A percentile compares a stretch with the other conserved stretches of the same genome.
phyloP scores from a whole-genome alignment of 371 early-diverging fungal species.

The Syncephalastrum contaminatum region DNA sequence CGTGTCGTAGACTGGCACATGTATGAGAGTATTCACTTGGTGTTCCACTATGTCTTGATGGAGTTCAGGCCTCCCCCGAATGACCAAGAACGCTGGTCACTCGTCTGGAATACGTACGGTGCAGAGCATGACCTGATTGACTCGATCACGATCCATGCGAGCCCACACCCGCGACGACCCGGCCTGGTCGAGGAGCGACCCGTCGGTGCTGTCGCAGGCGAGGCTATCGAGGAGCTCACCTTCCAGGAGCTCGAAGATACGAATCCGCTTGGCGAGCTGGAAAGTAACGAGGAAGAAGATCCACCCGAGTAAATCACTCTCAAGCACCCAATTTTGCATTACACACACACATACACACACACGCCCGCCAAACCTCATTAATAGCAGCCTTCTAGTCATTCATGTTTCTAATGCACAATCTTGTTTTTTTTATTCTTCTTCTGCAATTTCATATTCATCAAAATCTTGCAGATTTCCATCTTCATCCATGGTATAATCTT shows the following conservation, averaged over 20 bases:
- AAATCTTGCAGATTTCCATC: too few relatives aligned
- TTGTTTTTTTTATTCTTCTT: too few relatives aligned
- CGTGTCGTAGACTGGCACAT: constrained; percentile 68
- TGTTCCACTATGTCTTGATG: constrained; percentile 59
- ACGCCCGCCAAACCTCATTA: too few relatives aligned
- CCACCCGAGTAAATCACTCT: too few relatives aligned
- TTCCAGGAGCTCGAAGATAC: constrained; percentile 15
- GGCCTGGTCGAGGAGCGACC: constrained; percentile 7
- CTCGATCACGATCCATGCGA: constrained; percentile 16
- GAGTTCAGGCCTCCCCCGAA: constrained; percentile 39
- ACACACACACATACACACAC: too few relatives aligned
- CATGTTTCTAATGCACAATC: too few relatives aligned
- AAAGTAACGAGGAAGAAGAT: background rate
- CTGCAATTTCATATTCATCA: too few relatives aligned
- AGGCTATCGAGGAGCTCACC: constrained; percentile 18
- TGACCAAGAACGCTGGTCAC: constrained; percentile 19
- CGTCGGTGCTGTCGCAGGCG: constrained; percentile 15
- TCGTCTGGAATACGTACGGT: constrained; percentile 43
- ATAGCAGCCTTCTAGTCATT: too few relatives aligned
- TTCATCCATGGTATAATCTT: too few relatives aligned
- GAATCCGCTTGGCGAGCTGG: constrained; percentile 8
- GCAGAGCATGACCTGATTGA: constrained; percentile 30
- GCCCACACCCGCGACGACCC: constrained; percentile 3
- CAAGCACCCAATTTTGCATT: too few relatives aligned
- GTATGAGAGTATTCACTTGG: constrained; percentile 52